A percentile compares a stretch with the other conserved stretches of the same genome.
Evolutionary conservation across 208 protist genomes (phyloP).

Genomic region (Trypanosoma boissoni): DNA sequence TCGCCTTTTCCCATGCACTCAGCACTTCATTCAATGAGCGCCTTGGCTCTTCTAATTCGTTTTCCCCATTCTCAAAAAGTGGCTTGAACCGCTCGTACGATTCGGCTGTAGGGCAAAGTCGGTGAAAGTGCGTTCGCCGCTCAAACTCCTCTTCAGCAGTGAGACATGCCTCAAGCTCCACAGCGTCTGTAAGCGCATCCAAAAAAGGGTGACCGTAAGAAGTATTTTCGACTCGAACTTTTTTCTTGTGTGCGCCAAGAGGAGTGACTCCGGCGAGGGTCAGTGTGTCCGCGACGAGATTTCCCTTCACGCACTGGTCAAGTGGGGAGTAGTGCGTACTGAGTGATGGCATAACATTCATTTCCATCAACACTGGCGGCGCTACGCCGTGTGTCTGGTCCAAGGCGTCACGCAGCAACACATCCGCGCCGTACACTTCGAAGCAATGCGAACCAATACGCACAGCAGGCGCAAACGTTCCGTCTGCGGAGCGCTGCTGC

Average conservation of each 20-base stretch:
- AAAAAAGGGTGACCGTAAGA: slow-evolving; percentile 34
- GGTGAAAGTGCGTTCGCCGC: slow-evolving; percentile 34
- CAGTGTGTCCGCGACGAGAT: slow-evolving; percentile 73
- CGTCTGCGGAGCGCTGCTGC: neutral
- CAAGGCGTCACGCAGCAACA: slow-evolving; percentile 37
- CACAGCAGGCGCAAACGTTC: neutral
- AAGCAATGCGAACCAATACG: slow-evolving; percentile 45
- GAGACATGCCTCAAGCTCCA: slow-evolving; percentile 41
- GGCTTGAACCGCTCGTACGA: slow-evolving; percentile 32
- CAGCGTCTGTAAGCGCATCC: slow-evolving; percentile 15
- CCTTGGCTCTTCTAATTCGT: neutral
- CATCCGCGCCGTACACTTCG: slow-evolving; percentile 86
- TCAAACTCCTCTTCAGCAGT: slow-evolving; percentile 46
- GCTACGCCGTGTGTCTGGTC: neutral
- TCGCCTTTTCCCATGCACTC: slow-evolving; percentile 36
- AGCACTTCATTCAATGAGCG: slow-evolving; percentile 38
- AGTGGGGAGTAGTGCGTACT: slow-evolving; percentile 75
- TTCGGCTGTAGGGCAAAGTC: slow-evolving; percentile 41
- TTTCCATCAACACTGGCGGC: slow-evolving; percentile 69
- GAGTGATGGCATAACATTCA: slow-evolving; percentile 88
- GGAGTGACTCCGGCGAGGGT: slow-evolving; percentile 76
- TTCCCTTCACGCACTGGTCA: slow-evolving; percentile 81
- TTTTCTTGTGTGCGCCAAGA: neutral
- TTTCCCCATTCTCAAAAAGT: slow-evolving; percentile 15
- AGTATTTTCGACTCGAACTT: neutral